Percentiles rank a stretch among this genome's conserved stretches.
Evolutionary conservation across 2,329 filamentous ascomycete species (phyloP).

Genomic region (Colletotrichum sp.): DNA sequence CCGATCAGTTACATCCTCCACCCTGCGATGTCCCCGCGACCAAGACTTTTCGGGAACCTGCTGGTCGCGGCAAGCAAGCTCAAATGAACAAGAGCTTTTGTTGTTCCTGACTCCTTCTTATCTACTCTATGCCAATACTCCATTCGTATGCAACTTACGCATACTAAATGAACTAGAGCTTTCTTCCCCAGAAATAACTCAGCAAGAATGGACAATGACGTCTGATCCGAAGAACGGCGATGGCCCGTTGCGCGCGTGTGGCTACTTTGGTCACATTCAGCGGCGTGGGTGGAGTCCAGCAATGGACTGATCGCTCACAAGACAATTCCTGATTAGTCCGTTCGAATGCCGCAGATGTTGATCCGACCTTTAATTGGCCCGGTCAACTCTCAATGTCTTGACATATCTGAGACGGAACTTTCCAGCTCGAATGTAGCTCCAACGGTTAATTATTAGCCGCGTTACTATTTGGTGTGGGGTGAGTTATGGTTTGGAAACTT

Average conservation of each 20-base stretch:
- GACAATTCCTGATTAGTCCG: neutral
- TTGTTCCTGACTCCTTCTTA: no score
- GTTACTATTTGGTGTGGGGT: neutral
- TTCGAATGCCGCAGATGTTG: neutral
- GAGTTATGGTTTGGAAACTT: neutral
- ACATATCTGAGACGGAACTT: neutral
- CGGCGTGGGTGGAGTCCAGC: neutral
- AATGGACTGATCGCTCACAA: neutral
- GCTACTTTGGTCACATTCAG: no score
- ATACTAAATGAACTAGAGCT: no score
- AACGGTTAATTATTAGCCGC: neutral
- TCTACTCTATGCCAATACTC: no score
- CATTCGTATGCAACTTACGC: no score
- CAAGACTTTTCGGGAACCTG: neutral
- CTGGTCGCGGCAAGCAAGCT: neutral
- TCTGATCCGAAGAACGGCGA: neutral
- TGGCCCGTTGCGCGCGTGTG: neutral
- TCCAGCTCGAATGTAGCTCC: neutral
- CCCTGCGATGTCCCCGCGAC: neutral
- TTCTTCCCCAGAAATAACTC: neutral
- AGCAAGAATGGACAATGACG: neutral
- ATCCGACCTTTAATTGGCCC: neutral
- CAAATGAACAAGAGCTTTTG: neutral
- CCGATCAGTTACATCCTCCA: neutral
- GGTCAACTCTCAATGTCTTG: neutral